Evolutionary conservation across 495 filamentous ascomycete species (phyloP), one percentile per base, ranked within the genome.

Genomic region (Hypomontagnella submonticulosa): DNA sequence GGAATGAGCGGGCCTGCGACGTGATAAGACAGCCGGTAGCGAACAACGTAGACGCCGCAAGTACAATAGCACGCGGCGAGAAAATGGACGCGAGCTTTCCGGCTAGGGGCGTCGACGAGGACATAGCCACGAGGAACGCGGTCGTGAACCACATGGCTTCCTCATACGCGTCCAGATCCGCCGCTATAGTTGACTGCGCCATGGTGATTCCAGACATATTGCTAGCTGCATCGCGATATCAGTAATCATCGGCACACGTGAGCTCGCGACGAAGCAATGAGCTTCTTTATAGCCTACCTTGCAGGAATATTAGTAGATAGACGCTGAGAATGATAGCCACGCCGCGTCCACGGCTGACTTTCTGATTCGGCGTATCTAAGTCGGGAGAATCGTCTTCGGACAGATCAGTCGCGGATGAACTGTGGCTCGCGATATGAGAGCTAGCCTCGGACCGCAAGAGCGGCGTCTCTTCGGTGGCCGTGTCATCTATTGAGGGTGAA

Each of bases 161-260:
- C 20, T 85, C 85, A 70, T 89, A 92, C 7, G 89, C 85, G 79
- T 92, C 81, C 0, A 92, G 77, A 57, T 92, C 90, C 15, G 80
- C 80, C 0, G 90, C 89, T 65, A 94, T 91, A 37, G 78, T 76
- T 1, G 86, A 89, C 74, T 92, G 90, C 1, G 87, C 89, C 20
- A 90, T 92, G 4, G 90, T 74, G 61, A 94, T 86, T 66, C 90
- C 86, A 23, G 85, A 88, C 80, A 92, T 90, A 73, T 94, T 93
- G 63, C 82, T 84, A 3, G 87, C 87, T 30, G 8, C n/a, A 38
- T 18, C 6, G 11, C 4, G 8, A 0, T 37, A 46, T 63, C 18
- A 71, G 55, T 40, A 60, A 16, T n/a, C 36, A 3, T 11, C 8
- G 37, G 16, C 1, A 3, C 16, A 57, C n/a, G 10, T 36, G 43